A percentile compares a stretch with the other conserved stretches of the same genome.
Evolutionary conservation across 2,329 filamentous ascomycete species (phyloP).

Genomic region (Talaromyces sp.): DNA sequence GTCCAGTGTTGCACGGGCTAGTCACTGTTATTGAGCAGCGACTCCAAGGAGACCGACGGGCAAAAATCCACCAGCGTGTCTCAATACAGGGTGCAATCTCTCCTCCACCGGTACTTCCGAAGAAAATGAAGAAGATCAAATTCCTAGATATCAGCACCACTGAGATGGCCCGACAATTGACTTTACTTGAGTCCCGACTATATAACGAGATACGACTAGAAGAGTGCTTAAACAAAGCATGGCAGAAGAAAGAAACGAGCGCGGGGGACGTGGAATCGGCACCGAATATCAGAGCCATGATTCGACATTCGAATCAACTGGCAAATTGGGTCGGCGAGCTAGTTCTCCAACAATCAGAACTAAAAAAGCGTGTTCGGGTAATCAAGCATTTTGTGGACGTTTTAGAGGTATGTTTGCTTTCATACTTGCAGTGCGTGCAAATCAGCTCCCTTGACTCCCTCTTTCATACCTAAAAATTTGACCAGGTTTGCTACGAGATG

Average conservation of each 20-base stretch:
- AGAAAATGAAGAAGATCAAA: slow-evolving; percentile 97
- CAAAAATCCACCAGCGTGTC: slow-evolving; percentile 67
- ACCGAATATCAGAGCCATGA: slow-evolving; percentile 85
- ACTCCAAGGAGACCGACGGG: slow-evolving; percentile 76
- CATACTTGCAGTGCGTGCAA: too few species aligned
- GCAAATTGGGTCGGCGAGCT: slow-evolving; percentile 97
- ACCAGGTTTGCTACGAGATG: slow-evolving; percentile 75
- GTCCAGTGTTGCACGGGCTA: slow-evolving; percentile 57
- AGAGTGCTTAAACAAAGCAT: slow-evolving; percentile 91
- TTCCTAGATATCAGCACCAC: slow-evolving; percentile 89
- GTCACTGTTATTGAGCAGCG: slow-evolving; percentile 81
- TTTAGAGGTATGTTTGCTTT: slow-evolving; percentile 61
- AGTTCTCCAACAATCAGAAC: slow-evolving; percentile 84
- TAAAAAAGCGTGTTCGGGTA: slow-evolving; percentile 86
- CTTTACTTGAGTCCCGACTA: slow-evolving; percentile 83
- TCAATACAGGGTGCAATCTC: slow-evolving; percentile 73
- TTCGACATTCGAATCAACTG: slow-evolving; percentile 92
- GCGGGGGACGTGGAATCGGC: slow-evolving; percentile 65
- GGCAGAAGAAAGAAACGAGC: slow-evolving; percentile 78
- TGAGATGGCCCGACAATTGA: slow-evolving; percentile 89
- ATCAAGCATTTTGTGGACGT: slow-evolving; percentile 95
- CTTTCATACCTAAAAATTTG: not conserved
- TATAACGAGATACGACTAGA: slow-evolving; percentile 89
- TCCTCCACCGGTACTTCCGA: slow-evolving; percentile 82
- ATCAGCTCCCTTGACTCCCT: too few species aligned